A percentile compares a stretch with the other conserved stretches of the same genome.
Conservation (phyloP, 1,139 yeast species). For the Saccharomyces pastorianus region DNA sequence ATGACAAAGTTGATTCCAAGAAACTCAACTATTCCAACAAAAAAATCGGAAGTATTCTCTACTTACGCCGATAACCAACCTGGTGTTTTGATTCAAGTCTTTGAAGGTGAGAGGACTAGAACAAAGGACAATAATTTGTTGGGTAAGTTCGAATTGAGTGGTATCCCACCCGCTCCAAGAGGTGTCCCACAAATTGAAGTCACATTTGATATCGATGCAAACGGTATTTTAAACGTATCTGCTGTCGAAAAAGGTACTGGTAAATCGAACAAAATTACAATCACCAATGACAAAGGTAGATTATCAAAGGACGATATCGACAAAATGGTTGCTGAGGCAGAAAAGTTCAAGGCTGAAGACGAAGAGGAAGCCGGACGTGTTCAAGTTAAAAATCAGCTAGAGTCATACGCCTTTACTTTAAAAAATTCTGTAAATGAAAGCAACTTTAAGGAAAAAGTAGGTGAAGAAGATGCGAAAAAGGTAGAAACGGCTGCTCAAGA, state of each 20-base stretch:
- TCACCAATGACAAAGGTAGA: conserved; percentile 90
- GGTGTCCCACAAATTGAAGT: conserved; percentile 98
- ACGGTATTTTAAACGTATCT: conserved; percentile 90
- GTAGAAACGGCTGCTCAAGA: conserved; percentile 78
- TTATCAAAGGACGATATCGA: conserved; percentile 87
- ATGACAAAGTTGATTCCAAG: conserved; percentile 96
- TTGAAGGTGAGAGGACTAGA: conserved; percentile 95
- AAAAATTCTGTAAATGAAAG: conserved; percentile 62
- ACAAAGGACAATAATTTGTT: conserved; percentile 91
- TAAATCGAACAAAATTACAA: conserved; percentile 67
- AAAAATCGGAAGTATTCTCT: conserved; percentile 93
- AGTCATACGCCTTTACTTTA: conserved; percentile 76
- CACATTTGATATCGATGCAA: conserved; percentile 90
- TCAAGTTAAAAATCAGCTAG: conserved; percentile 73
- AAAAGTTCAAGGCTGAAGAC: conserved; percentile 72
- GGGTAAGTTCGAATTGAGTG: conserved; percentile 91
- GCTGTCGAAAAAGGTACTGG: conserved; percentile 95
- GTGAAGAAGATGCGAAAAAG: conserved; percentile 80
- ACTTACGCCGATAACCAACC: conserved; percentile 97
- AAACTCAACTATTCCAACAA: conserved; percentile 94
- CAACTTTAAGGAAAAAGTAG: conserved; percentile 65
- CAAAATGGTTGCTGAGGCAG: conserved; percentile 88
- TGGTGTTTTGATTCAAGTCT: conserved; percentile 91
- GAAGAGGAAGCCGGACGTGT: conserved; percentile 73
- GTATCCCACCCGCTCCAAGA: conserved; percentile 97